Percentiles rank a stretch among this genome's conserved stretches.
Evolutionary conservation across 805 yeast genomes (phyloP).

Genomic region (Kodamaea kaohsiungensis): DNA sequence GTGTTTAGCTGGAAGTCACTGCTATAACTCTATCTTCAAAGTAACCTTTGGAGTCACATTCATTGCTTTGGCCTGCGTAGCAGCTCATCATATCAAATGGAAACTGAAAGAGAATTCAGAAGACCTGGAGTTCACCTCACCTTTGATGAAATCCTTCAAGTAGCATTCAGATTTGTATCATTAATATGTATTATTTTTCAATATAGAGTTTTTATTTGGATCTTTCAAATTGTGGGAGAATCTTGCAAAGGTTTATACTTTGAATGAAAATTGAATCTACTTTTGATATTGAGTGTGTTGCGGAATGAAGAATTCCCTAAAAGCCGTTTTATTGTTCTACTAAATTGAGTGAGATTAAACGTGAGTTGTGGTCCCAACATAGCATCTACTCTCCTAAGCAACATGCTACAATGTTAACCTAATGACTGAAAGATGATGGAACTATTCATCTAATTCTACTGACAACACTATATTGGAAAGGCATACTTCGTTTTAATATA

Average conservation of each 20-base stretch:
- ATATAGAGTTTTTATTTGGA: neutral
- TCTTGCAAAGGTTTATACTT: too few species aligned
- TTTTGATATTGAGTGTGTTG: neutral
- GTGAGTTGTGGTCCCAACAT: neutral
- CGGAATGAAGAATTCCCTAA: neutral
- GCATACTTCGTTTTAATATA: too few species aligned
- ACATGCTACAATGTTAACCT: too few species aligned
- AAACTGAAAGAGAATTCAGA: neutral
- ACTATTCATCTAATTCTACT: too few species aligned
- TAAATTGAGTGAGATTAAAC: too few species aligned
- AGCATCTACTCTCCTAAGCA: too few species aligned
- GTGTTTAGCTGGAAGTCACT: conserved; percentile 34
- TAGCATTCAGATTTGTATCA: neutral
- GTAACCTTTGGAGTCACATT: conserved; percentile 36
- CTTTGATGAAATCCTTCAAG: conserved; percentile 2
- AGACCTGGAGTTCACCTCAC: conserved; percentile 1
- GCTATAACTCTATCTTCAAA: conserved; percentile 49
- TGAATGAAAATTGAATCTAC: neutral
- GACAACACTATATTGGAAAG: too few species aligned
- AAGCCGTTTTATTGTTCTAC: neutral
- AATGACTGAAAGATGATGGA: too few species aligned
- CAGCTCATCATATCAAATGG: conserved; percentile 8
- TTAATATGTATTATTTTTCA: neutral
- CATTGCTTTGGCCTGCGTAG: conserved; percentile 23
- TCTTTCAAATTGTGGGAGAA: neutral